Percentiles rank a stretch among this genome's conserved stretches.
Evolutionary conservation across 2,329 filamentous ascomycete genomes (phyloP).

Genomic region (Aspergillus tamarii): DNA sequence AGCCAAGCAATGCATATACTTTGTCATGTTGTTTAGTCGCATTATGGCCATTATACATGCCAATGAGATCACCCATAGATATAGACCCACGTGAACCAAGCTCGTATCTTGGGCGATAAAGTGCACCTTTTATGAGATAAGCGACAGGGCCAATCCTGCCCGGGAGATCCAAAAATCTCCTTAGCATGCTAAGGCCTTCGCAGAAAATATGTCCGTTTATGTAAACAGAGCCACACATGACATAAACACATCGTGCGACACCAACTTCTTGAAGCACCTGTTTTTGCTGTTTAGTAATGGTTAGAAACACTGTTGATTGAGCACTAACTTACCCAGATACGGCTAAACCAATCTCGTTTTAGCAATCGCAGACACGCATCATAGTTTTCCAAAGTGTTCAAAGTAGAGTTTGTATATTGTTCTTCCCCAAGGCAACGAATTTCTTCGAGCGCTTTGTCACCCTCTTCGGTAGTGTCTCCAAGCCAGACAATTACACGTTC

Average conservation of each 20-base stretch:
- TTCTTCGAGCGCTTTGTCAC: neutral
- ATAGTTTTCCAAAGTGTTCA: neutral
- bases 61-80: neutral
- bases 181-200: neutral
- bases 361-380: neutral
- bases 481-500: constrained; percentile 6
- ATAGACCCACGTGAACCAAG: neutral
- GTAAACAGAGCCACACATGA: constrained; percentile 5
- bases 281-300: neutral
- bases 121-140: neutral
- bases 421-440: neutral
- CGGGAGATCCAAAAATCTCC: neutral
- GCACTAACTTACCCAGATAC: constrained; percentile 7
- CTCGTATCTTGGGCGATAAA: neutral
- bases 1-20: neutral
- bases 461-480: neutral
- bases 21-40: neutral
- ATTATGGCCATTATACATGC: neutral
- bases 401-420: neutral
- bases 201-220: constrained; percentile 5
- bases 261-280: constrained; percentile 12
- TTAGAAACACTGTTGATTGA: rapidly evolving
- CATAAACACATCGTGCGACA: neutral
- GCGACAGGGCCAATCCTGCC: neutral
- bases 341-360: constrained; percentile 4